Evolutionary conservation across 2,329 filamentous ascomycete species (phyloP).

Genomic region (Neocatenulostroma microsporum): DNA sequence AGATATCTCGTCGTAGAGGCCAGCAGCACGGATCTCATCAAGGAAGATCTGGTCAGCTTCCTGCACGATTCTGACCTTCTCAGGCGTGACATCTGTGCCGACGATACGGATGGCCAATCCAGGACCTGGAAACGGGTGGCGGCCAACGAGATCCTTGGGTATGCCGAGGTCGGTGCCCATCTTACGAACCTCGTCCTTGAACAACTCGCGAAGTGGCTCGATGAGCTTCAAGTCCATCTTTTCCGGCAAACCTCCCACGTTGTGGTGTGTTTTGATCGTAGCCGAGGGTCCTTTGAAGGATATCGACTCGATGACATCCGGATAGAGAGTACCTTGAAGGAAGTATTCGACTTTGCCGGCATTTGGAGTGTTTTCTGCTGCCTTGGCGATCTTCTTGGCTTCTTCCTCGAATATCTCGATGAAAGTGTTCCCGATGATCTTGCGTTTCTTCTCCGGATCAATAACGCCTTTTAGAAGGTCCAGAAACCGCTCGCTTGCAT

Average conservation of each 20-base stretch:
- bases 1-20: conserved; percentile 63
- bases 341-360: conserved; percentile 79
- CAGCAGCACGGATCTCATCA: conserved; percentile 62
- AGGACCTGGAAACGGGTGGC: conserved; percentile 70
- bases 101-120: conserved; percentile 72
- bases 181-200: conserved; percentile 73
- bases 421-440: conserved; percentile 77
- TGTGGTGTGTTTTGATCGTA: conserved; percentile 69
- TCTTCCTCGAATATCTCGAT: conserved; percentile 79
- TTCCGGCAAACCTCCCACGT: conserved; percentile 61
- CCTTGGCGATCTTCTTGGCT: conserved; percentile 65
- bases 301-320: conserved; percentile 63
- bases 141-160: conserved; percentile 65
- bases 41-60: conserved; percentile 74
- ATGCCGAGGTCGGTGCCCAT: conserved; percentile 65
- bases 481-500: conserved; percentile 73
- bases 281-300: conserved; percentile 64
- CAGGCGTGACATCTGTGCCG: conserved; percentile 73
- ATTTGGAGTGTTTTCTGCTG: conserved; percentile 56
- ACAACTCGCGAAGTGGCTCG: conserved; percentile 70
- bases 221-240: conserved; percentile 61
- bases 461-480: conserved; percentile 63
- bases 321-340: conserved; percentile 78
- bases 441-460: conserved; percentile 78
- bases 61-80: conserved; percentile 71